Evolutionary conservation across 163 green algal genomes (phyloP).

Genomic region (Chlorella variabilis): DNA sequence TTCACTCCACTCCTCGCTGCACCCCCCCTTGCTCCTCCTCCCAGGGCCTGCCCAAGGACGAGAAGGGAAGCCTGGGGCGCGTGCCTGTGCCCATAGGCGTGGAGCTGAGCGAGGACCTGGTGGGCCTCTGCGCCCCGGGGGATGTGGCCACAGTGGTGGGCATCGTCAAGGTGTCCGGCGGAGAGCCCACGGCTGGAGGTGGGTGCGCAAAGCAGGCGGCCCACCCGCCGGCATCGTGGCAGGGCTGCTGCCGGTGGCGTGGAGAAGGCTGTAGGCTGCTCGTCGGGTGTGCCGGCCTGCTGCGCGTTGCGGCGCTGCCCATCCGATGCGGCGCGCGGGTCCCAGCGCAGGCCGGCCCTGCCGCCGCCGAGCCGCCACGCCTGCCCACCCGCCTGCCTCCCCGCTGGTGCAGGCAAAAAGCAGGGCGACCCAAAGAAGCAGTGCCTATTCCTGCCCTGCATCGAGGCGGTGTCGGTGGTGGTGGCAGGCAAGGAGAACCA

Average conservation of each 20-base stretch:
- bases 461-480: conserved; percentile 86
- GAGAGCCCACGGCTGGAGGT: not conserved
- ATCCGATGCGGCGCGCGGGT: too few relatives aligned
- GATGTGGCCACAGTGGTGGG: conserved; percentile 88
- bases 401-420: conserved; percentile 36
- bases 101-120: conserved; percentile 88
- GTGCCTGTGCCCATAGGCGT: conserved; percentile 76
- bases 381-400: too few relatives aligned
- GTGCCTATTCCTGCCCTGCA: conserved; percentile 87
- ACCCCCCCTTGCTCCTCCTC: too few relatives aligned
- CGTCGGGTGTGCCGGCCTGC: too few relatives aligned
- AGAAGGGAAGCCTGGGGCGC: conserved; percentile 45
- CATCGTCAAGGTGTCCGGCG: conserved; percentile 79
- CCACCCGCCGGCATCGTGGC: too few relatives aligned
- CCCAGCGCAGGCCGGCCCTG: too few relatives aligned
- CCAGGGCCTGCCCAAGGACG: conserved; percentile 61
- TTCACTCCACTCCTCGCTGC: too few relatives aligned
- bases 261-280: too few relatives aligned
- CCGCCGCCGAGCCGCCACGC: too few relatives aligned
- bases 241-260: too few relatives aligned
- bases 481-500: conserved; percentile 13
- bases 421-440: conserved; percentile 48
- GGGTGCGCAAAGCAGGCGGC: too few relatives aligned
- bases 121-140: conserved; percentile 76
- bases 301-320: too few relatives aligned